Evolutionary conservation across 306 rosid genomes (phyloP).

Genomic region (Mucuna pruriens): DNA sequence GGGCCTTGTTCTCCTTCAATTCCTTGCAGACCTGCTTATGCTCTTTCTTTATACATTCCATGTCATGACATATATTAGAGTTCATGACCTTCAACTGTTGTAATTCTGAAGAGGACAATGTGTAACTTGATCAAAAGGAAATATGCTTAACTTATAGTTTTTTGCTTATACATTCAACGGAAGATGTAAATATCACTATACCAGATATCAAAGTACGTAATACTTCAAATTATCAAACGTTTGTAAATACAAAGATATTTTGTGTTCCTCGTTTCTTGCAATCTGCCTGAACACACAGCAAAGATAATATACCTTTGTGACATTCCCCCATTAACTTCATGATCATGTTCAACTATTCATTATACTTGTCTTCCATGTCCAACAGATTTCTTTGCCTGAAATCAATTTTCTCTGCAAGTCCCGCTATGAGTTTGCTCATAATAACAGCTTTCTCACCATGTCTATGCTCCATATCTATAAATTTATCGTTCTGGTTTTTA

Average conservation of each 20-base stretch:
- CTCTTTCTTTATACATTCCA: constrained; percentile 29
- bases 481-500: constrained; percentile 19
- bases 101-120: neutral
- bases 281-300: neutral
- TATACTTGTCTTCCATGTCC: neutral
- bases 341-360: neutral
- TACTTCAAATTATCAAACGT: too few relatives aligned
- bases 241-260: too few relatives aligned
- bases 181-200: too few relatives aligned
- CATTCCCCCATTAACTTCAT: neutral
- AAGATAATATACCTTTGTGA: neutral
- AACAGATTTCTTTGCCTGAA: neutral
- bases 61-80: neutral
- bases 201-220: too few relatives aligned
- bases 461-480: constrained; percentile 16
- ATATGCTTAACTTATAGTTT: too few relatives aligned
- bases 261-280: too few relatives aligned
- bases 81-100: constrained; percentile 7
- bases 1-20: neutral
- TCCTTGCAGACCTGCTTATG: neutral
- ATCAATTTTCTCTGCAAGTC: neutral
- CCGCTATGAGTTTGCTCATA: neutral
- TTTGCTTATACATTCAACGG: too few relatives aligned
- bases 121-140: neutral
- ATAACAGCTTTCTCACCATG: neutral